Evolutionary conservation across 1,284 basidiomycete genomes (phyloP).

Genomic region (Sphaerobolus stellatus): DNA sequence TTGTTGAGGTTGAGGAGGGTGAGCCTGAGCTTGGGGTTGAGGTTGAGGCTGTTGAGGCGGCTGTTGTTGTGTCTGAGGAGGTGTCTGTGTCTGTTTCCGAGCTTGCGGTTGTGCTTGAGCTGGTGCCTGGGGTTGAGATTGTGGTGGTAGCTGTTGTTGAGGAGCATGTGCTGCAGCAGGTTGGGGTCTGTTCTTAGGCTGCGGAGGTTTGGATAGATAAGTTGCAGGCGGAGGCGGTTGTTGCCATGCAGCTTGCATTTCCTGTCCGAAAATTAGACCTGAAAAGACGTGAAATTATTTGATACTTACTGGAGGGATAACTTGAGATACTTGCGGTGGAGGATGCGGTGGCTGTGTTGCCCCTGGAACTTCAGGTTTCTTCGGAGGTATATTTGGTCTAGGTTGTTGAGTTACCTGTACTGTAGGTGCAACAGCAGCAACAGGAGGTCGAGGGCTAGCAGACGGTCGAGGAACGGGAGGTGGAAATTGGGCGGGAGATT

Average conservation of each 20-base stretch:
- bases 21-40: slow-evolving; percentile 5
- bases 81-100: slow-evolving; percentile 11
- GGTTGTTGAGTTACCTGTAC: not conserved
- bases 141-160: slow-evolving; percentile 20
- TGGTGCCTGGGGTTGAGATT: slow-evolving; percentile 7
- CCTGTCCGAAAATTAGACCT: slow-evolving; percentile 21
- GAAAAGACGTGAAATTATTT: slow-evolving; percentile 11
- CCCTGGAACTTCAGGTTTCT: not conserved
- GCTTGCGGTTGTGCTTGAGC: slow-evolving; percentile 14
- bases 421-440: not conserved
- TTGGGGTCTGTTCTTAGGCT: slow-evolving; percentile 15
- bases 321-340: too few species aligned
- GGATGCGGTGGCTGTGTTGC: too few species aligned
- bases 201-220: slow-evolving; percentile 12
- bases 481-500: slow-evolving; percentile 5
- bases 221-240: slow-evolving; percentile 15
- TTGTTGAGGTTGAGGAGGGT: slow-evolving; percentile 8
- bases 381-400: not conserved
- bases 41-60: slow-evolving; percentile 1
- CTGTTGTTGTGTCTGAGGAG: slow-evolving; percentile 7
- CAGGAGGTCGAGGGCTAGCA: slow-evolving; percentile 11
- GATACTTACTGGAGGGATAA: not conserved
- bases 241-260: slow-evolving; percentile 21
- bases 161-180: slow-evolving; percentile 2
- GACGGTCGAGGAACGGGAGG: slow-evolving; percentile 14